Percentiles rank a stretch among this genome's conserved stretches.
phyloP scores from a whole-genome alignment of 2,329 filamentous ascomycete genomes.

The Curvularia spicifera region DNA sequence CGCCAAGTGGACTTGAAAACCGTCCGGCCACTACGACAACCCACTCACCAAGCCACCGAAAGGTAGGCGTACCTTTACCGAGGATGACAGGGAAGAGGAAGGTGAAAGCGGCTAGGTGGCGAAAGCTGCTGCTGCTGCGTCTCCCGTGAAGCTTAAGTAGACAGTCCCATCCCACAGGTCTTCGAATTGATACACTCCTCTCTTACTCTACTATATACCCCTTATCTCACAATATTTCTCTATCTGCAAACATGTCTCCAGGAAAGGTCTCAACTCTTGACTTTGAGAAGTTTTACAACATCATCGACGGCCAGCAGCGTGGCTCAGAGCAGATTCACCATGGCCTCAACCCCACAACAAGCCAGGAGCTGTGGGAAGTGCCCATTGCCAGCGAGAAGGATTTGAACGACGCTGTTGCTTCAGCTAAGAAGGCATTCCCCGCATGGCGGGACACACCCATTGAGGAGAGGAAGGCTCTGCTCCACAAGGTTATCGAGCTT shows the following conservation, averaged over 20 bases:
- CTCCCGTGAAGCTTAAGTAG: conserved; percentile 11
- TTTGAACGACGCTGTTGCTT: conserved; percentile 58
- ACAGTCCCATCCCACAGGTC: neutral
- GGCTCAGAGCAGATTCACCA: conserved; percentile 53
- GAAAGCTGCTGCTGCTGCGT: neutral
- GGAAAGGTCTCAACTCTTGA: conserved; percentile 50
- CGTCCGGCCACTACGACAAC: neutral
- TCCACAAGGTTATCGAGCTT: conserved; percentile 36
- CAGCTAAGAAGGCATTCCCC: conserved; percentile 57
- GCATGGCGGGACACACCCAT: conserved; percentile 52
- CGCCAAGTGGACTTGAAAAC: conserved; percentile 14
- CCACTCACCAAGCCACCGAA: neutral
- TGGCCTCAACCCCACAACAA: conserved; percentile 60
- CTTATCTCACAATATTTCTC: neutral
- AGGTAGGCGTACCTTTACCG: neutral
- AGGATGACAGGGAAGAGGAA: neutral
- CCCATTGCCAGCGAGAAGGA: conserved; percentile 58
- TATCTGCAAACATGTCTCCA: conserved; percentile 51
- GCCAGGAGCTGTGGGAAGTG: conserved; percentile 58
- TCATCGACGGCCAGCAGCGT: conserved; percentile 58
- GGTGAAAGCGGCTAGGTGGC: neutral
- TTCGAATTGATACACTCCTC: neutral
- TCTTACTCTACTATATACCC: neutral
- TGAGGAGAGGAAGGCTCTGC: conserved; percentile 43
- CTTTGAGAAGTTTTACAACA: conserved; percentile 58